Percentiles rank a stretch among this genome's conserved stretches.
Evolutionary conservation across 352 stramenopile genomes (phyloP).

Genomic region (Pythium pyrilobum): DNA sequence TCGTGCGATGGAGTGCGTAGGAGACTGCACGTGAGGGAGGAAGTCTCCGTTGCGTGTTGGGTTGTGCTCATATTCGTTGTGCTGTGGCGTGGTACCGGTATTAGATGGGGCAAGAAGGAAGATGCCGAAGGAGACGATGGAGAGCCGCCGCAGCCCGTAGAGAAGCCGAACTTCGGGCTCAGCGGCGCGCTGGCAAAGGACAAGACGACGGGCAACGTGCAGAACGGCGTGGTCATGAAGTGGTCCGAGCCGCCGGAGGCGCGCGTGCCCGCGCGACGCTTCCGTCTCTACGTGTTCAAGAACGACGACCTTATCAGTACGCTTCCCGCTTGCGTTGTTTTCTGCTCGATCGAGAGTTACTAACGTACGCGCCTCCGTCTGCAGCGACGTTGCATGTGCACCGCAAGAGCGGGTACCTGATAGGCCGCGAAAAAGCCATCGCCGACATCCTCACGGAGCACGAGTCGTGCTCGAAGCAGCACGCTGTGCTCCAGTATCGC

Average conservation of each 20-base stretch:
- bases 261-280: conserved; percentile 86
- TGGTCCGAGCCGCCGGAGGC: conserved; percentile 96
- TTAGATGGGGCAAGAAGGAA: conserved; percentile 72
- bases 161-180: conserved; percentile 97
- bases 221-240: conserved; percentile 97
- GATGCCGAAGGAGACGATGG: conserved; percentile 34
- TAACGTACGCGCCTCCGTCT: no score
- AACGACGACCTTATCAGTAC: conserved; percentile 72
- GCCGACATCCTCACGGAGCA: conserved; percentile 95
- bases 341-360: no score
- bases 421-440: conserved; percentile 92
- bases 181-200: conserved; percentile 96
- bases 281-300: conserved; percentile 98
- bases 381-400: conserved; percentile 94
- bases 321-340: conserved; percentile 2
- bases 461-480: conserved; percentile 95
- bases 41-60: no score
- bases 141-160: conserved; percentile 37
- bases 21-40: background rate
- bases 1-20: conserved; percentile 45
- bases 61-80: no score
- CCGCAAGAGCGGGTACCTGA: conserved; percentile 93
- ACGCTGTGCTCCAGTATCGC: conserved; percentile 96
- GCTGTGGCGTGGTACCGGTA: no score
- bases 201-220: conserved; percentile 91